Evolutionary conservation across 331 rosid genomes (phyloP), one percentile per base, ranked within the genome.

Genomic region (Prunus yedoensis): DNA sequence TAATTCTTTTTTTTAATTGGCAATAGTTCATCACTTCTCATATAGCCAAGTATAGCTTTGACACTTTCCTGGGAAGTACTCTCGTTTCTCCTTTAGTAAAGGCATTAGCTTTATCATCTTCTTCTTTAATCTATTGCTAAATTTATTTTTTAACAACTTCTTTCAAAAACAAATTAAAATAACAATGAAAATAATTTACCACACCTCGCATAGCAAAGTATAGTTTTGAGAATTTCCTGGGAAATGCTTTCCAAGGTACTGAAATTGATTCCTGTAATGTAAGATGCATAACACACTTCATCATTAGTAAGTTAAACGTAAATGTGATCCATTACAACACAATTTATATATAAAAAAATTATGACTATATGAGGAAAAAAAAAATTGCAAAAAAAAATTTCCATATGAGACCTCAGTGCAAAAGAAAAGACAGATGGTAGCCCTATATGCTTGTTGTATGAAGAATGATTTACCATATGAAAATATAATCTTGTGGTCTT

Each of bases 191-290:
- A 82, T 3, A 59, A 68, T 61, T 81, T 35, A 81, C 21, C 80
- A 11, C 57, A 95, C 99, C 99, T 95, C 97, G 91, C 85, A 84
- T 84, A 10, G 99, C 97, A 76, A 90, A 92, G 85, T 85, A 92
- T 35, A 92, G 80, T 85, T 92, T 95, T 70, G 97, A 87, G 63
- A 74, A 80, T 87, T 75, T 92, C 81, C 82, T 74, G 57, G 88
- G 97, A 84, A 90, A 87, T 68, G 60, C 45, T 71, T 20, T 85
- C 99, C 99, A 95, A 74, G 93, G 94, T 52, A 95, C 89, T 21
- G 91, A 90, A 70, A 90, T 60, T 74, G 98, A 91, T 84, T 87
- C 93, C 97, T 95, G 88, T 30, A 77, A 76, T 10, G 57, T 66
- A 81, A 64, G 66, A 46, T 27, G 18, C 27, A 54, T 14, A 23